Percentiles rank a stretch among this genome's conserved stretches.
Evolutionary conservation across 345 rosid species (phyloP).

Genomic region (Corymbia maculata): DNA sequence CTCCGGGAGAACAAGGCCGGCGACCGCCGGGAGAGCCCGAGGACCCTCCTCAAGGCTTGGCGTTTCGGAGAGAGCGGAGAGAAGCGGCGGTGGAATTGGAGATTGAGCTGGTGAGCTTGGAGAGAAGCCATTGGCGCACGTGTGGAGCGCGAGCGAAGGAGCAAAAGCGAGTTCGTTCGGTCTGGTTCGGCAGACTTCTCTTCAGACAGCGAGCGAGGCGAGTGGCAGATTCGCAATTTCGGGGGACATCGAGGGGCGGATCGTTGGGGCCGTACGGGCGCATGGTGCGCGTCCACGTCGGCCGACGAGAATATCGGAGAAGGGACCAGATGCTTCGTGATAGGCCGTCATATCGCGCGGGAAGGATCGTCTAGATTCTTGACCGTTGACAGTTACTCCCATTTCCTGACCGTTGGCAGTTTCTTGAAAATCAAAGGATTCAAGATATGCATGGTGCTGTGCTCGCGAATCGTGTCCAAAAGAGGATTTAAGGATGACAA

Average conservation of each 20-base stretch:
- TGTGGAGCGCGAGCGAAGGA: neutral
- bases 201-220: neutral
- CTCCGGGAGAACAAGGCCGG: conserved; percentile 6
- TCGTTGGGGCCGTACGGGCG: neutral
- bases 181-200: neutral
- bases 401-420: neutral
- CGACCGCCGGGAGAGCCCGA: conserved; percentile 12
- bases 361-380: neutral
- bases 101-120: neutral
- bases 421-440: neutral
- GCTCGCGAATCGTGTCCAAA: too few species aligned
- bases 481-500: neutral
- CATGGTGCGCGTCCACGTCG: neutral
- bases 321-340: neutral
- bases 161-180: neutral
- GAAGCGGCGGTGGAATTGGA: neutral
- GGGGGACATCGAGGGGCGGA: neutral
- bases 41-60: neutral
- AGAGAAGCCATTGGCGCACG: conserved; percentile 13
- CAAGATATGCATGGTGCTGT: too few species aligned
- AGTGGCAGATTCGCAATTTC: neutral
- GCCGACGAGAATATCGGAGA: neutral
- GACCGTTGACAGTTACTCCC: neutral
- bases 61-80: neutral
- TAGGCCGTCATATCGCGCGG: neutral